Percentiles rank a stretch among this genome's conserved stretches.
Conservation (phyloP, 352 stramenopile species). For the Phytophthora crassamura region DNA sequence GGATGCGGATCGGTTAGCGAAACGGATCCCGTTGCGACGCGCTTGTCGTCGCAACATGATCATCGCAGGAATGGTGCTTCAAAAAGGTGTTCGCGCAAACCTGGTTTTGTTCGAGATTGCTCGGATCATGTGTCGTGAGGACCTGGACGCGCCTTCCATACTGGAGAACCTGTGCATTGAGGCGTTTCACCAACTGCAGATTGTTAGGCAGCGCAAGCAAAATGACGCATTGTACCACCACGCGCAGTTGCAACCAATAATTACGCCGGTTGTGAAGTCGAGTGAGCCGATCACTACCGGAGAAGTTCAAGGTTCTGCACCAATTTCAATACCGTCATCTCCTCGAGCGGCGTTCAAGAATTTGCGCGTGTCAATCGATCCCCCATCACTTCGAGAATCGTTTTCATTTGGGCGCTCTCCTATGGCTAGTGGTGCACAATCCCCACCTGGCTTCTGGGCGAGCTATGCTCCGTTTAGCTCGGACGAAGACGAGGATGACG, state of each 20-base stretch:
- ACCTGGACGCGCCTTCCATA: constrained; percentile 73
- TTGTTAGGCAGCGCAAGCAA: constrained; percentile 40
- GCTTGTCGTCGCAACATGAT: constrained; percentile 84
- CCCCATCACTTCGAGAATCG: constrained; percentile 34
- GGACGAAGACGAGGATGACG: constrained; percentile 63
- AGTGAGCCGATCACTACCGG: constrained; percentile 18
- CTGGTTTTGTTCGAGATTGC: constrained; percentile 78
- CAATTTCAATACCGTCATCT: constrained; percentile 33
- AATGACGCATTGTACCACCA: constrained; percentile 29
- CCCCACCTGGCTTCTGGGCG: constrained; percentile 81
- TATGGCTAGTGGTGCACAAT: constrained; percentile 55
- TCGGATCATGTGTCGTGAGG: constrained; percentile 86
- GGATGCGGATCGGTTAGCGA: constrained; percentile 61
- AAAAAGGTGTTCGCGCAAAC: constrained; percentile 74
- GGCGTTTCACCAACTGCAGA: constrained; percentile 69
- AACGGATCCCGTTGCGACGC: constrained; percentile 76
- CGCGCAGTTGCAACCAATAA: constrained; percentile 22
- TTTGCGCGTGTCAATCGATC: constrained; percentile 65
- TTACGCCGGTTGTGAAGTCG: constrained; percentile 20
- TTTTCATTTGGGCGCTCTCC: constrained; percentile 36
- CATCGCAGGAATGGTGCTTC: constrained; percentile 79
- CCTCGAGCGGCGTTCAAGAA: constrained; percentile 37
- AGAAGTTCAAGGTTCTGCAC: constrained; percentile 8
- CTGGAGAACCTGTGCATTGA: constrained; percentile 74
- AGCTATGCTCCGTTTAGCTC: constrained; percentile 75